Evolutionary conservation across 176 grass and related monocot species (phyloP).

Genomic region (Aegilops bicornis): DNA sequence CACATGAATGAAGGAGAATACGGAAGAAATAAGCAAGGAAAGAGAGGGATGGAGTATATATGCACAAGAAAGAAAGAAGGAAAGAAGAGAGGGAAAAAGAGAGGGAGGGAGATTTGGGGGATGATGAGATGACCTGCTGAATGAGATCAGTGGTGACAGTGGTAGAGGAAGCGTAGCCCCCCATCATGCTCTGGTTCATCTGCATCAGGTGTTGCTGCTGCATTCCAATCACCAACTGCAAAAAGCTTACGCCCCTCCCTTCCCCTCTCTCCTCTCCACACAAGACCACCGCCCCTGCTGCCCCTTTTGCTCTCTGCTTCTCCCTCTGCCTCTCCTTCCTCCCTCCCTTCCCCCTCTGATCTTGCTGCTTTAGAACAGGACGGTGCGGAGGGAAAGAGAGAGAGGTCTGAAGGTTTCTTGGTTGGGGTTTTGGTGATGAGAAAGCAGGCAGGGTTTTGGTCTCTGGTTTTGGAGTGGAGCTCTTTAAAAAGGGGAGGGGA

Average conservation of each 20-base stretch:
- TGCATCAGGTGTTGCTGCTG: slow-evolving; percentile 95
- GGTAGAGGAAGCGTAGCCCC: slow-evolving; percentile 72
- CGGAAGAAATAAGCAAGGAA: not conserved
- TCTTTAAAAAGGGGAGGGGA: slow-evolving; percentile 26
- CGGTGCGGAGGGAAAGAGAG: slow-evolving; percentile 8
- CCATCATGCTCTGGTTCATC: slow-evolving; percentile 96
- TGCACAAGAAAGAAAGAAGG: not conserved
- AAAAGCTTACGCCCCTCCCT: slow-evolving; percentile 14
- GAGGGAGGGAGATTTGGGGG: slow-evolving; percentile 6
- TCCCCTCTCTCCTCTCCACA: not conserved
- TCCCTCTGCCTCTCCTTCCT: slow-evolving; percentile 27
- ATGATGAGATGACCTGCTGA: slow-evolving; percentile 75
- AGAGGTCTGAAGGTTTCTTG: slow-evolving; percentile 5
- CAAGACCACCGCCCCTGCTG: slow-evolving; percentile 9
- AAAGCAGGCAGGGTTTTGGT: slow-evolving; percentile 2
- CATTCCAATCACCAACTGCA: slow-evolving; percentile 39
- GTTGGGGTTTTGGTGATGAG: slow-evolving; percentile 47
- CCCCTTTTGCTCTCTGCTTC: not conserved
- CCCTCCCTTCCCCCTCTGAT: slow-evolving; percentile 15
- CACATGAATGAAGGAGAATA: not conserved
- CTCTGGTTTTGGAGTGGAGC: slow-evolving; percentile 24
- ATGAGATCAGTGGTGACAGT: slow-evolving; percentile 92
- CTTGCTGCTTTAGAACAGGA: slow-evolving; percentile 23
- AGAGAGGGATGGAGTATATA: not conserved
- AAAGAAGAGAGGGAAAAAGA: not conserved